These are phyloP conservation scores for Stachybotrys chlorohalonatus DNA, from an alignment of 2,329 filamentous ascomycete species.

Conservation along the genomic window DNA sequence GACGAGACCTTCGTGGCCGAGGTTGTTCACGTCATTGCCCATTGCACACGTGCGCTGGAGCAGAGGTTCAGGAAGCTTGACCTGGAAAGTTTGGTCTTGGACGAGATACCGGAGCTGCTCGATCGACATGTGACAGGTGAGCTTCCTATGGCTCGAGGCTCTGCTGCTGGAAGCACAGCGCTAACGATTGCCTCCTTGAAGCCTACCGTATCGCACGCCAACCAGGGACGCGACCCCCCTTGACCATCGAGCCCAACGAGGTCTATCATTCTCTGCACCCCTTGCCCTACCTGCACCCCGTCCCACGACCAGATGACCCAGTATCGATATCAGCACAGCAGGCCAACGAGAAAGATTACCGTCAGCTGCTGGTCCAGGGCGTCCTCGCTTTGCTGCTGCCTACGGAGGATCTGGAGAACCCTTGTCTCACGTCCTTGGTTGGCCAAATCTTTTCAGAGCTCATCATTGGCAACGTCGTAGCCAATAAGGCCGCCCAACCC, in stretches of 20 bases:
- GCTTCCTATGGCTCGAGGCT: conserved; percentile 7
- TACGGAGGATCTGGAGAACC: conserved; percentile 85
- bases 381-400: conserved; percentile 77
- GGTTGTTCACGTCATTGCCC: conserved; percentile 82
- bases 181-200: conserved; percentile 21
- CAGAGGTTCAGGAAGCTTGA: conserved; percentile 77
- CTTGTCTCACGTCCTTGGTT: conserved; percentile 73
- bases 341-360: conserved; percentile 74
- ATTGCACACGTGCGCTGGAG: conserved; percentile 81
- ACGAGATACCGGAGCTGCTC: conserved; percentile 78
- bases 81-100: conserved; percentile 70
- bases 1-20: conserved; percentile 84
- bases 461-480: conserved; percentile 74
- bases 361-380: conserved; percentile 78
- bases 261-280: conserved; percentile 81
- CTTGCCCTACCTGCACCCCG: conserved; percentile 69
- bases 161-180: conserved; percentile 8
- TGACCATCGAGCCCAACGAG: conserved; percentile 53
- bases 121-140: conserved; percentile 72
- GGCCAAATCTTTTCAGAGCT: conserved; percentile 84
- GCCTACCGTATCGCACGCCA: conserved; percentile 64
- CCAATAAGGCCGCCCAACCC: conserved; percentile 72
- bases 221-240: conserved; percentile 45
- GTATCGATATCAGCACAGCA: conserved; percentile 50
- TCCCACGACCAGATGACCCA: conserved; percentile 49